Base-by-base conservation (phyloP, 2,329 filamentous ascomycete genomes). In the Penicillium frequentans region DNA sequence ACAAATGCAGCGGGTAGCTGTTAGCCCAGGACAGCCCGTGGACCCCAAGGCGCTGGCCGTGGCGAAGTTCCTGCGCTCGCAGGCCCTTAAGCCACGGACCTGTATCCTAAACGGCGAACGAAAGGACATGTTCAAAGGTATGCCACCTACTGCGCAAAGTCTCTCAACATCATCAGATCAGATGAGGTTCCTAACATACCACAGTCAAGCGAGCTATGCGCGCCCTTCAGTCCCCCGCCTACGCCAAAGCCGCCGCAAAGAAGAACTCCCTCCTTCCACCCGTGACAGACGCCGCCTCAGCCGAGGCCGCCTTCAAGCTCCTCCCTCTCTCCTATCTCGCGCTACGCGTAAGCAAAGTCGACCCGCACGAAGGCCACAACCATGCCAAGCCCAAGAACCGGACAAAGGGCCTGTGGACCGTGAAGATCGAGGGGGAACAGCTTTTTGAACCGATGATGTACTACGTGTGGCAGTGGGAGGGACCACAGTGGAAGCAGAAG, bases 71-170 rank as follows among this genome's bases (percentile, higher is more conserved):
- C 79, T 99, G 58, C 87, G 87, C 65, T 76, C 84, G 57, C 93
- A 97, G 77, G 86, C 95, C 58, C 79, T 99, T 63, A 99, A 99
- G 83, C 83, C 85, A 19, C 84, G 95, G 62, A 97, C 93, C 19
- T 93, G 90, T 73, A 96, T 99, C 63, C 84, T 98, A 64, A 93
- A 97, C 64, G 95, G 95, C 68, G 93, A 97, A 82, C 86, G 95
- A 69, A 98, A 96, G 79, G 93, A 99, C 64, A 96, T 99, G 90
- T 98, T 99, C 77, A 90, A 89, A 83, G 92, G 91, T 93, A 81
- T 35, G 45, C 47, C 24, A 11, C 1, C 2, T 21, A 33, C 27
- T 11, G 8, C 19, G 1, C 8, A 43, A 24, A 24, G 4, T 9
- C 27, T 10, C 27, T 10, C 6, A 50, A 14, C 23, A 7, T 5